Evolutionary conservation across 805 yeast genomes (phyloP).

Genomic region (Starmerella apis): DNA sequence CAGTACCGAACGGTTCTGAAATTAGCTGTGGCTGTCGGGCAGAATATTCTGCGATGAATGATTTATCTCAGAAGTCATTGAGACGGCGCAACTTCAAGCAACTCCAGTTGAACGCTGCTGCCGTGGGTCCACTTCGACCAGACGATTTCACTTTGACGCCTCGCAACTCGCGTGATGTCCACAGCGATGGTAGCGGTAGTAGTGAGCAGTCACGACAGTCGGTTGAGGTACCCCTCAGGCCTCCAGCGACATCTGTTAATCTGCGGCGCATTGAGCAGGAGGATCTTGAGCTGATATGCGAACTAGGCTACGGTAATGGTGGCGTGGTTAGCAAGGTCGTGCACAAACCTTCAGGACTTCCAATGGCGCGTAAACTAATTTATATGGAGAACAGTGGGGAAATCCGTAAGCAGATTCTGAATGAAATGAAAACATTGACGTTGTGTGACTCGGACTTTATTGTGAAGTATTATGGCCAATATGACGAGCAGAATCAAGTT

Average conservation of each 20-base stretch:
- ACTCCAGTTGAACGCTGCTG: constrained; percentile 35
- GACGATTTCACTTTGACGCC: not conserved
- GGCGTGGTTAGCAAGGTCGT: constrained; percentile 84
- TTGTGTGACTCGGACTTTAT: constrained; percentile 75
- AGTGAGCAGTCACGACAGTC: constrained; percentile 3
- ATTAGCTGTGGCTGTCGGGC: too few species aligned
- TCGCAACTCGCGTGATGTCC: not conserved
- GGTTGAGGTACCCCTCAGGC: constrained; percentile 1
- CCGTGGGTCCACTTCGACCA: constrained; percentile 13
- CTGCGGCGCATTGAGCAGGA: constrained; percentile 35
- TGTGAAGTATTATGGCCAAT: constrained; percentile 86
- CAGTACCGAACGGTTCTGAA: too few species aligned
- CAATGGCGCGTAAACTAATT: constrained; percentile 83
- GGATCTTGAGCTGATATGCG: constrained; percentile 64
- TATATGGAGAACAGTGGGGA: constrained; percentile 73
- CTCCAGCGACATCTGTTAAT: constrained; percentile 8
- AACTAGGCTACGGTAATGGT: constrained; percentile 85
- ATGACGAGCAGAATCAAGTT: constrained; percentile 57
- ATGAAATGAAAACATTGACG: constrained; percentile 84
- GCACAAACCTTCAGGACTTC: constrained; percentile 77
- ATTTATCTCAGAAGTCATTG: constrained; percentile 15
- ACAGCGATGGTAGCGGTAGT: not conserved
- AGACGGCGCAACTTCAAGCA: constrained; percentile 43
- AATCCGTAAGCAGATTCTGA: constrained; percentile 69
- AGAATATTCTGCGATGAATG: not conserved